Percentiles rank a stretch among this genome's conserved stretches.
phyloP scores from a whole-genome alignment of 1,139 yeast species.

The Pneumocystis jirovecii region DNA sequence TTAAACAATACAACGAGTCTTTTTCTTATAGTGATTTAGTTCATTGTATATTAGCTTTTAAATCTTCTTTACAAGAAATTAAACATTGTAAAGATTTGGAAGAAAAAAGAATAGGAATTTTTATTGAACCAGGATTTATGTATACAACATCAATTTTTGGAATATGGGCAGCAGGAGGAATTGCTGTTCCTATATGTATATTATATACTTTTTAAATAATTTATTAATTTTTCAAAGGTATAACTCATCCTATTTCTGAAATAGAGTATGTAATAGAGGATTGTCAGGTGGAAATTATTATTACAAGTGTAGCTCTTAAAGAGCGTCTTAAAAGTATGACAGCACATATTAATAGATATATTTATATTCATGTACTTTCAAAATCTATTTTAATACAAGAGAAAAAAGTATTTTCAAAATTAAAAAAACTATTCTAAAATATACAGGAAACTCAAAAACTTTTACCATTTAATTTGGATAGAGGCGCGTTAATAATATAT shows the following conservation, averaged over 20 bases:
- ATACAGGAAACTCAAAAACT: neutral
- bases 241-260: constrained; percentile 9
- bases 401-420: neutral
- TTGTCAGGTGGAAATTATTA: constrained; percentile 2
- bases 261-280: constrained; percentile 7
- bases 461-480: neutral
- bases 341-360: neutral
- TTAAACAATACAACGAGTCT: neutral
- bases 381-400: neutral
- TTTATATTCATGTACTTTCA: neutral
- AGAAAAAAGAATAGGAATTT: constrained; percentile 5
- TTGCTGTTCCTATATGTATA: constrained; percentile 11
- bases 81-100: neutral
- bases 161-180: constrained; percentile 11
- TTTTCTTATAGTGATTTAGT: neutral
- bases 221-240: neutral
- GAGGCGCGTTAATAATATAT: constrained; percentile 21
- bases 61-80: neutral
- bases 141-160: constrained; percentile 8
- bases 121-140: constrained; percentile 5
- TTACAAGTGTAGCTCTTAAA: neutral
- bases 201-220: neutral
- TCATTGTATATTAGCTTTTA: neutral
- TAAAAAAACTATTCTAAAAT: neutral
- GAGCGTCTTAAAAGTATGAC: neutral